These are phyloP conservation scores for Puccinia coronata DNA, from an alignment of 1,284 basidiomycete species.

Conservation along the genomic window DNA sequence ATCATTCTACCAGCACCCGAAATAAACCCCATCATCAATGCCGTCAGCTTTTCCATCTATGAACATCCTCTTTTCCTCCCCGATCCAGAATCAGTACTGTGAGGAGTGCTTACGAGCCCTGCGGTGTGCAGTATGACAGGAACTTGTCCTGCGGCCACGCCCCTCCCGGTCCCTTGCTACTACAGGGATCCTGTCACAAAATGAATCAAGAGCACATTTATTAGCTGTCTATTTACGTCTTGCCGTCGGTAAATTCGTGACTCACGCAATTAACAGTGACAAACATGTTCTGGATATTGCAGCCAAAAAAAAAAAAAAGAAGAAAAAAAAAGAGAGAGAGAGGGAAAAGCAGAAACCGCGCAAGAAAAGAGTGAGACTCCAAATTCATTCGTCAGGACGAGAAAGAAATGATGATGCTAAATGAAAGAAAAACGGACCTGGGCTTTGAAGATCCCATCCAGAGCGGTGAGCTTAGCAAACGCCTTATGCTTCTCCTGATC, in stretches of 20 bases:
- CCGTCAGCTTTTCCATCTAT: neutral
- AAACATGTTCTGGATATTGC: conserved; percentile 23
- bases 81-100: neutral
- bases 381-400: too few relatives aligned
- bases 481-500: neutral
- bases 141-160: conserved; percentile 37
- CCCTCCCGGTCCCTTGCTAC: neutral
- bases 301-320: neutral
- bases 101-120: conserved; percentile 13
- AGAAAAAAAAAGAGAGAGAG: neutral
- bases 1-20: neutral
- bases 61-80: too few relatives aligned
- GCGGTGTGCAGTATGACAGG: conserved; percentile 24
- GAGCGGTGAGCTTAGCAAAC: conserved; percentile 11
- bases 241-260: neutral
- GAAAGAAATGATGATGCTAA: too few relatives aligned
- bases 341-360: neutral
- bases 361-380: too few relatives aligned
- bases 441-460: conserved; percentile 15
- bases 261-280: conserved; percentile 29
- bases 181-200: conserved; percentile 16
- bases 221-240: neutral
- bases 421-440: neutral
- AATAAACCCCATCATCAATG: neutral
- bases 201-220: neutral